Evolutionary conservation across 202 grass and related monocot species (phyloP), one percentile per base, ranked within the genome.

Genomic region (Alloteropsis angusta): DNA sequence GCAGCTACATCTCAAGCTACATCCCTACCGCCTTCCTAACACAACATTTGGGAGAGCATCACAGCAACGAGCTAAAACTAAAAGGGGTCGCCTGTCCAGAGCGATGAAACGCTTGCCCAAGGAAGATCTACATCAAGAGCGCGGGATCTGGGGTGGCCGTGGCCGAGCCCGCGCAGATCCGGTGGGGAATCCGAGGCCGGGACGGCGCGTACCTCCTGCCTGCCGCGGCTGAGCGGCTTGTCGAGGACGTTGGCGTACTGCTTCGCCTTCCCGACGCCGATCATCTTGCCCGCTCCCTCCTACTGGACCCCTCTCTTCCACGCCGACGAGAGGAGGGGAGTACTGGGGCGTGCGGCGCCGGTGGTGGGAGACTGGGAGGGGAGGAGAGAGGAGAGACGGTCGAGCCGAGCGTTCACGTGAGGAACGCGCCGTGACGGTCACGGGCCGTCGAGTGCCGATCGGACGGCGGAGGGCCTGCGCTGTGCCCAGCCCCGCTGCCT

Each of bases 171-270:
- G 28, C 5, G n/a, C 30, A 65, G 71, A 80, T 63, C 81, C 23
- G 37, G 8, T 2, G 17, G 17, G 70, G 4, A 47, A 48, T 69
- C 70, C 1, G 46, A 70, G 22, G 60, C 10, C 15, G 10, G 17
- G 46, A 55, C 22, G 11, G 57, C 3, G 9, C 9, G 1, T 75
- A 95, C 95, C 92, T 98, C 95, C 74, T 98, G 92, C 68, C 76
- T 85, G 44, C 91, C 96, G 10, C 92, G 87, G 72, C 92, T 89
- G 46, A 98, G 92, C 72, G 96, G 90, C 79, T 95, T 98, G 41
- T 98, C 92, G 22, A 98, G 92, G 21, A 98, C 92, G 56, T 90
- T 98, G 11, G 87, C 86, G 26, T 98, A 98, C 81, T 98, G 96
- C 88, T 98, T 98, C 56, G 86, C 82, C 85, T 98, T 98, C 36